Base-by-base conservation (phyloP, 164 flowering plant genomes). In the Liquidambar formosana region DNA sequence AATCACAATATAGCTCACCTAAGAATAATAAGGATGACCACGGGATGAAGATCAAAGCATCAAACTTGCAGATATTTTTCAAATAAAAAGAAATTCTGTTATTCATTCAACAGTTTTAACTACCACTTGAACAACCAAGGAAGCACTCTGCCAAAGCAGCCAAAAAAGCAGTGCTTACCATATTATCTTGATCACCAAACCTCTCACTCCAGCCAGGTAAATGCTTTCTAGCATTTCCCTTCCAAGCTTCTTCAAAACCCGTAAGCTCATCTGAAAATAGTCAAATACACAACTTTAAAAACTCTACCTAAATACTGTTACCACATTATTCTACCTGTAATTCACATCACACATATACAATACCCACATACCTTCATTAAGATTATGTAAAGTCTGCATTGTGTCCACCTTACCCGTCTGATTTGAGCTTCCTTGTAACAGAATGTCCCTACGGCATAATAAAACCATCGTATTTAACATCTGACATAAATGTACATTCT, bases 181-280 rank as follows among this genome's bases (percentile, higher is more conserved):
- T 64, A 54, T 57, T 63, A 38, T 71, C 78, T 65, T 64, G 74
- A 41, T 69, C 70, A 63, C 33, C 64, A 11, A 75, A 41, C 64
- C 77, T 73, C 70, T 74, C 86, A 73, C 57, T 67, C 96, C 81
- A 84, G 12, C 94, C 96, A 52, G 96, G 97, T 62, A 95, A 72
- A 71, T 82, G 79, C 70, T 73, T 80, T 69, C 72, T 69, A 9
- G 89, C 93, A 41, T 70, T 84, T 57, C 84, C 90, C 56, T 79
- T 79, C 99, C 99, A 95, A 46, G 83, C 77, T 53, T 89, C 81
- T 75, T 86, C 89, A 81, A 88, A 86, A 48, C 81, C 79, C 69
- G 70, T 6, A 57, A 88, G 82, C 58, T 88, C 88, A 75, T 80
- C 93, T 88, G 66, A 15, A 64, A 61, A 41, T 15, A 15, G 48